These are phyloP conservation scores for Asterophora parasitica DNA, from an alignment of 768 basidiomycete genomes.

Conservation along the genomic window DNA sequence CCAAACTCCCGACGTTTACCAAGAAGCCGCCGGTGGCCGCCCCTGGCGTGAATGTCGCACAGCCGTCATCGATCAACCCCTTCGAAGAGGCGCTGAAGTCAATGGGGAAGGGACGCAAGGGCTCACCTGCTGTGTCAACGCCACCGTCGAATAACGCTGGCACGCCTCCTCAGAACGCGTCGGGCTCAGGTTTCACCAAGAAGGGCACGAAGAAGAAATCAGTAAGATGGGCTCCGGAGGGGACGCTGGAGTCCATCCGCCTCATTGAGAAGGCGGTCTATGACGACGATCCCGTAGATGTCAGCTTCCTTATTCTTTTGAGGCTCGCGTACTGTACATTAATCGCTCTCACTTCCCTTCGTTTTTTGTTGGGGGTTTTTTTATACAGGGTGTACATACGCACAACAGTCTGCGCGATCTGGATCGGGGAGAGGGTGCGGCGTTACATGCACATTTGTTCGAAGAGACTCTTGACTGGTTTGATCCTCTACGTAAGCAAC, in stretches of 20 bases:
- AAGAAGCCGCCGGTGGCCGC: slow-evolving; percentile 52
- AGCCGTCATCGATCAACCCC: slow-evolving; percentile 73
- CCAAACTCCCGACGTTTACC: slow-evolving; percentile 82
- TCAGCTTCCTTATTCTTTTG: slow-evolving; percentile 53
- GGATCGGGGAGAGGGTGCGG: slow-evolving; percentile 84
- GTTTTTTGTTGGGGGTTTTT: slow-evolving; percentile 27
- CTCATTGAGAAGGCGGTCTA: slow-evolving; percentile 84
- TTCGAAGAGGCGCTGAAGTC: slow-evolving; percentile 80
- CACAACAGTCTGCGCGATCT: slow-evolving; percentile 75
- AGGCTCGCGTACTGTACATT: slow-evolving; percentile 44
- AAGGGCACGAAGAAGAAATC: slow-evolving; percentile 67
- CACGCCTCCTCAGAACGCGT: slow-evolving; percentile 22
- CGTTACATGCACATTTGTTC: slow-evolving; percentile 76
- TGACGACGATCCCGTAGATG: slow-evolving; percentile 84
- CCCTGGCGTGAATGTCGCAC: slow-evolving; percentile 48
- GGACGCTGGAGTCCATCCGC: slow-evolving; percentile 67
- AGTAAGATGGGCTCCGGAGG: slow-evolving; percentile 76
- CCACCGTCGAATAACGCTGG: slow-evolving; percentile 38
- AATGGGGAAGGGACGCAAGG: slow-evolving; percentile 59
- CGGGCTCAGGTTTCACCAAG: slow-evolving; percentile 27
- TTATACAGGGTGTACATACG: slow-evolving; percentile 66
- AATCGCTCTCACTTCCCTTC: slow-evolving; percentile 35
- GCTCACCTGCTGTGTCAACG: slow-evolving; percentile 57
- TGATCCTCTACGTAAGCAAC: slow-evolving; percentile 72
- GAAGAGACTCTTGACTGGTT: slow-evolving; percentile 86